A percentile compares a stretch with the other conserved stretches of the same genome.
Conservation (phyloP, 768 basidiomycete species). For the Tricholoma furcatifolium region DNA sequence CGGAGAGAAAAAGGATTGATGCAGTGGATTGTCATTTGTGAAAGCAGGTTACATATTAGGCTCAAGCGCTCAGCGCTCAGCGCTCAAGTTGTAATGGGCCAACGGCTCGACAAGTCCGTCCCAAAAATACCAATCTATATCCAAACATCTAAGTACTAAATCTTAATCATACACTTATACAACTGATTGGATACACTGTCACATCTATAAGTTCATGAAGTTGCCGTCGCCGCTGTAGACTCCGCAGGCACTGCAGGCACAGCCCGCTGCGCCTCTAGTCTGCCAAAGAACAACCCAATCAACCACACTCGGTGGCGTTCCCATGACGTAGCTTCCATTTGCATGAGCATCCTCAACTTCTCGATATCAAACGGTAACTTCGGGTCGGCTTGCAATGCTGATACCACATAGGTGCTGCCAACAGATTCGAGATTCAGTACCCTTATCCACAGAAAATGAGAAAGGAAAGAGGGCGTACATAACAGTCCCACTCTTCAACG, state of each 20-base stretch:
- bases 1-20: too few relatives aligned
- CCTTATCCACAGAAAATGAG: background rate
- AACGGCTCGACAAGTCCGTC: too few relatives aligned
- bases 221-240: background rate
- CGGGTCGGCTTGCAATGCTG: slow-evolving; percentile 27
- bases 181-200: too few relatives aligned
- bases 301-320: slow-evolving; percentile 27
- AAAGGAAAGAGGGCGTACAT: slow-evolving; percentile 22
- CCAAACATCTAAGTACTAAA: too few relatives aligned
- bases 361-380: slow-evolving; percentile 26
- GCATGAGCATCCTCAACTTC: slow-evolving; percentile 27
- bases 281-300: slow-evolving; percentile 13
- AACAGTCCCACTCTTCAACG: slow-evolving; percentile 27
- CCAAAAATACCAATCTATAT: too few relatives aligned
- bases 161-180: too few relatives aligned
- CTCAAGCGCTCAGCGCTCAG: too few relatives aligned
- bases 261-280: background rate
- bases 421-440: background rate
- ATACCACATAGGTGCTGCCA: slow-evolving; percentile 30
- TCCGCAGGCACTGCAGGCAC: background rate
- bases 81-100: too few relatives aligned
- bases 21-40: too few relatives aligned
- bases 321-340: slow-evolving; percentile 31
- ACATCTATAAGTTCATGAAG: background rate
- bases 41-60: too few relatives aligned